Evolutionary conservation across 805 yeast species (phyloP).

Genomic region (Hanseniaspora pseudoguilliermondii): DNA sequence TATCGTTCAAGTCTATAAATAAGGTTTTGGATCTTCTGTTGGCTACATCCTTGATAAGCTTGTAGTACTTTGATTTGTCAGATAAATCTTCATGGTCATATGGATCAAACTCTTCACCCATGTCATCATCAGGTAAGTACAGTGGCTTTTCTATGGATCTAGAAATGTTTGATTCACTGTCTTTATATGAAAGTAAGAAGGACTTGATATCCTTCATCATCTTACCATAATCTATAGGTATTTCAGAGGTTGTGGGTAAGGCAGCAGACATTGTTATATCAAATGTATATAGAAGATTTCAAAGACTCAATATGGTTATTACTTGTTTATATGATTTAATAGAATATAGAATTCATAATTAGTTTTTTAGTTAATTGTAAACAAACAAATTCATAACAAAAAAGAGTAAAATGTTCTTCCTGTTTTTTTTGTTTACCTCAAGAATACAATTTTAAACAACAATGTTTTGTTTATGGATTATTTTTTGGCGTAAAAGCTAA

Average conservation of each 20-base stretch:
- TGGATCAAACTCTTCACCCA: conserved; percentile 23
- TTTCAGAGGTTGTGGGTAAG: conserved; percentile 47
- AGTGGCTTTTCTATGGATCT: conserved; percentile 12
- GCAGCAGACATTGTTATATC: conserved; percentile 15
- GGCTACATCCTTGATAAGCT: conserved; percentile 61
- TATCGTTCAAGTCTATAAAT: conserved; percentile 71
- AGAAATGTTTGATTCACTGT: conserved; percentile 19
- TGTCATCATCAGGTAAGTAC: conserved; percentile 16
- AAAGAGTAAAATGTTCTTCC: too few species aligned
- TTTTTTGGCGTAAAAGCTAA: too few species aligned
- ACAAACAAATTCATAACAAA: too few species aligned
- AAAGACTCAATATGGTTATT: neutral
- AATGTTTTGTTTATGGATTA: too few species aligned
- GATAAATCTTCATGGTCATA: conserved; percentile 31
- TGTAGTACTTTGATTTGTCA: conserved; percentile 51
- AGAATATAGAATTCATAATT: too few species aligned
- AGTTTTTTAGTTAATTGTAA: too few species aligned
- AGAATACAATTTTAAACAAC: too few species aligned
- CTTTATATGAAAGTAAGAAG: conserved; percentile 57
- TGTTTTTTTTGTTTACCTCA: too few species aligned
- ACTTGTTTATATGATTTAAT: too few species aligned
- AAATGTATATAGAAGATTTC: neutral
- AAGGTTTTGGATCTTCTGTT: conserved; percentile 66
- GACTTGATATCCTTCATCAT: conserved; percentile 46
- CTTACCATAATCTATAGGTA: conserved; percentile 61